Conservation (phyloP, 306 rosid species). For the Oxytropis ochrocephala region DNA sequence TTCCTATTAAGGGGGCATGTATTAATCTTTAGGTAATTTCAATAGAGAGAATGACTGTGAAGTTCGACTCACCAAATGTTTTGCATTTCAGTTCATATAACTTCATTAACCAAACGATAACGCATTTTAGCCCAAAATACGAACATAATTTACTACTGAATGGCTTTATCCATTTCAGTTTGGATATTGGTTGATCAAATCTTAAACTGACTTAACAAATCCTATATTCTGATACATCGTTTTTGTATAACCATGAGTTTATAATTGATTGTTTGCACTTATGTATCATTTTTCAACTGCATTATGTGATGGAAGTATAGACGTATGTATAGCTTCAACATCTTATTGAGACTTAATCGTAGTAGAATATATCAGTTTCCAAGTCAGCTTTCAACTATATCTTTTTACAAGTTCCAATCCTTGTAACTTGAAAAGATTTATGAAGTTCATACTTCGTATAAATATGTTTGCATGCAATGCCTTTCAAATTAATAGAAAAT, state of each 20-base stretch:
- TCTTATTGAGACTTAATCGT: neutral
- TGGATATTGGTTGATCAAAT: neutral
- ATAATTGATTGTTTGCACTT: neutral
- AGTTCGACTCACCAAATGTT: neutral
- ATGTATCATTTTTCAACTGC: neutral
- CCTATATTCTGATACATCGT: neutral
- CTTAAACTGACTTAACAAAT: slow-evolving; percentile 1
- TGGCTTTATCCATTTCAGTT: slow-evolving; percentile 8
- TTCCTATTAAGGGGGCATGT: too few species aligned
- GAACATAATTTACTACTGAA: neutral
- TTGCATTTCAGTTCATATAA: neutral
- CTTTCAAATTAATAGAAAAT: neutral
- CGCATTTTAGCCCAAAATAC: neutral
- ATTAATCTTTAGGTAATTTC: neutral
- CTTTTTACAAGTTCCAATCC: neutral
- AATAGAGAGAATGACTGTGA: neutral
- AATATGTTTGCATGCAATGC: neutral
- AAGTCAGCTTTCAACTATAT: neutral
- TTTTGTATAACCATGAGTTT: neutral
- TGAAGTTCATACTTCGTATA: neutral
- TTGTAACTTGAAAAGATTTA: slow-evolving; percentile 1
- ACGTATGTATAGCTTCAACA: neutral
- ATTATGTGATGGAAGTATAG: neutral
- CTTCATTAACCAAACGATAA: neutral
- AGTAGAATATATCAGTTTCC: neutral